Conservation (phyloP, 305 asterid species). For the Salvia sclarea region DNA sequence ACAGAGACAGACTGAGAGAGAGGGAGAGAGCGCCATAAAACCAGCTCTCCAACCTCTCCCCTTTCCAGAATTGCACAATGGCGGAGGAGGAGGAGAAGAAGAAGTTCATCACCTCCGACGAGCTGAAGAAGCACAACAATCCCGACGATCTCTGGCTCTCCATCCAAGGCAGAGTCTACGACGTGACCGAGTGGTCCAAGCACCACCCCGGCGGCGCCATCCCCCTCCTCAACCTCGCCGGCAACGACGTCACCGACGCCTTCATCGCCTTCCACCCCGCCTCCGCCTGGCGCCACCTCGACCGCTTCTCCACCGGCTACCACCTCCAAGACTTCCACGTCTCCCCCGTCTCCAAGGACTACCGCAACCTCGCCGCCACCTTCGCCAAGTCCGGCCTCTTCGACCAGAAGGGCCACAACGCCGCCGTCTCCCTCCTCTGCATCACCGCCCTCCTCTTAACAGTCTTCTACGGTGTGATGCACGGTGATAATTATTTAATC, state of each 20-base stretch:
- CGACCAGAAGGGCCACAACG: conserved; percentile 59
- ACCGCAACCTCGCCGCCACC: conserved; percentile 40
- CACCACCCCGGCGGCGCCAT: conserved; percentile 62
- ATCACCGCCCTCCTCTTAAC: conserved; percentile 35
- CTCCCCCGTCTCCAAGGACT: conserved; percentile 58
- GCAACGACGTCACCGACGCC: conserved; percentile 70
- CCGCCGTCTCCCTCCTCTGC: conserved; percentile 39
- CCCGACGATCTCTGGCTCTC: conserved; percentile 58
- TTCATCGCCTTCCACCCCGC: conserved; percentile 68
- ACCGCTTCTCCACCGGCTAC: conserved; percentile 48
- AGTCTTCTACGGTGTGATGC: conserved; percentile 44
- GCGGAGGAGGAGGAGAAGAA: conserved; percentile 39
- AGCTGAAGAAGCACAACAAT: conserved; percentile 53
- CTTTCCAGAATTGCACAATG: conserved; percentile 28
- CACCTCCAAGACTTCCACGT: conserved; percentile 49
- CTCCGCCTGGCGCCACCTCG: conserved; percentile 54
- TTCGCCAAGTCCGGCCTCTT: conserved; percentile 52
- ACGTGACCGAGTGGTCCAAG: conserved; percentile 61
- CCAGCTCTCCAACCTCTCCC: neutral
- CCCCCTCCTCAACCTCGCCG: conserved; percentile 48
- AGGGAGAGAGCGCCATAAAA: neutral
- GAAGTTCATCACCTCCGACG: conserved; percentile 52
- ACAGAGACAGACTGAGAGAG: neutral
- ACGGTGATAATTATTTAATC: conserved; percentile 29
- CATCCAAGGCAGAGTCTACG: conserved; percentile 60